These are phyloP conservation scores for Spiraea crenata DNA, from an alignment of 331 rosid genomes.

Conservation along the genomic window DNA sequence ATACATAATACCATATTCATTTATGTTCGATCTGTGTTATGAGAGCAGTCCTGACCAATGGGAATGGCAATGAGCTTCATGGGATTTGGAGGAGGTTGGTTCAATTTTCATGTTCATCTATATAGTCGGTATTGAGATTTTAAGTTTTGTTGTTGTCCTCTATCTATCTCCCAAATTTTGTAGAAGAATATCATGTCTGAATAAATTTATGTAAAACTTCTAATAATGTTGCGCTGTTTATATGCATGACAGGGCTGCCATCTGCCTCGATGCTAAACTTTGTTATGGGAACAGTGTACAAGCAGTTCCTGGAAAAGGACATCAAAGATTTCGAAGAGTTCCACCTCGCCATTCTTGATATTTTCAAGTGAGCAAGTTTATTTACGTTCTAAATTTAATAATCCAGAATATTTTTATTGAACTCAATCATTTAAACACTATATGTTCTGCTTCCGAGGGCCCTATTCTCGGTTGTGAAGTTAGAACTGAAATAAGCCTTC, in stretches of 20 bases:
- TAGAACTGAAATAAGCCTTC: too few relatives aligned
- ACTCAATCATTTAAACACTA: too few relatives aligned
- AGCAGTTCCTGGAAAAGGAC: constrained; percentile 28
- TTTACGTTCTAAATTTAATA: background rate
- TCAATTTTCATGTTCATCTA: background rate
- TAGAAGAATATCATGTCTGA: background rate
- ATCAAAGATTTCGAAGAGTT: constrained; percentile 23
- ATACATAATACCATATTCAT: background rate
- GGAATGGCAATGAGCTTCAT: constrained; percentile 47
- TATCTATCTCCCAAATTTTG: background rate
- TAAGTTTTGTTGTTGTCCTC: background rate
- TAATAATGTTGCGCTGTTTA: background rate
- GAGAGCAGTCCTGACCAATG: constrained; percentile 31
- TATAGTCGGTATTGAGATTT: background rate
- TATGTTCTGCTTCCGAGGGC: too few relatives aligned
- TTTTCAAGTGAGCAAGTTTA: constrained; percentile 46
- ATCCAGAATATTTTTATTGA: too few relatives aligned
- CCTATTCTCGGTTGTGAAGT: too few relatives aligned
- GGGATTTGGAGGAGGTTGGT: constrained; percentile 47
- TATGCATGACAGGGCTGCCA: constrained; percentile 34
- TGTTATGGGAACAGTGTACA: constrained; percentile 29
- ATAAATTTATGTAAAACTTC: background rate
- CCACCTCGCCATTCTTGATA: constrained; percentile 53
- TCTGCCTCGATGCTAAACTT: constrained; percentile 23
- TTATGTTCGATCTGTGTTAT: background rate